Conservation (phyloP, 2,329 filamentous ascomycete species). For the Fusarium algeriense region DNA sequence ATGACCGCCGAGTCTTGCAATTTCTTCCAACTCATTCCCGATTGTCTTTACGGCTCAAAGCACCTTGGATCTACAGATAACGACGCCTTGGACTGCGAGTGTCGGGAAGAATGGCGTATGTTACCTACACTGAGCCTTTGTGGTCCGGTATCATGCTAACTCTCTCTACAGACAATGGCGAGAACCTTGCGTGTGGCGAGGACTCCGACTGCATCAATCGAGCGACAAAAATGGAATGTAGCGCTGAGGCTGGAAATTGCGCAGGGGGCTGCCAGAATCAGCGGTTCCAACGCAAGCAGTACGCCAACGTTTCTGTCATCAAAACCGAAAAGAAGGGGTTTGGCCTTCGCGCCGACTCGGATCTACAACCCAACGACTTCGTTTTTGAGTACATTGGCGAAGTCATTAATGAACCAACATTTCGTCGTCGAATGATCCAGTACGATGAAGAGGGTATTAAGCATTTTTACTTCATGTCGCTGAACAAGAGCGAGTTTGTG, state of each 20-base stretch:
- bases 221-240: conserved; percentile 96
- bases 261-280: conserved; percentile 92
- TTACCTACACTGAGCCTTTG: conserved; percentile 37
- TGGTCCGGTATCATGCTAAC: conserved; percentile 19
- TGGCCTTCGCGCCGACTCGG: conserved; percentile 83
- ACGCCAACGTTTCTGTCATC: conserved; percentile 92
- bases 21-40: conserved; percentile 83
- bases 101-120: conserved; percentile 94
- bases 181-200: conserved; percentile 90
- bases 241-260: conserved; percentile 82
- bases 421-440: conserved; percentile 88
- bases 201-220: conserved; percentile 99
- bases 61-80: conserved; percentile 91
- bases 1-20: conserved; percentile 80
- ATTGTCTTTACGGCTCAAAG: conserved; percentile 93
- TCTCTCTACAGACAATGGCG: conserved; percentile 63
- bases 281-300: conserved; percentile 90
- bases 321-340: conserved; percentile 98
- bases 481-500: conserved; percentile 95
- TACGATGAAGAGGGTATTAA: conserved; percentile 98
- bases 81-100: conserved; percentile 93
- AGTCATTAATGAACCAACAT: conserved; percentile 93
- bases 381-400: conserved; percentile 99
- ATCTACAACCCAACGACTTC: conserved; percentile 87
- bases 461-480: conserved; percentile 99